These are phyloP conservation scores for Nakazawaea laoshanensis DNA, from an alignment of 805 yeast species.

Conservation along the genomic window DNA sequence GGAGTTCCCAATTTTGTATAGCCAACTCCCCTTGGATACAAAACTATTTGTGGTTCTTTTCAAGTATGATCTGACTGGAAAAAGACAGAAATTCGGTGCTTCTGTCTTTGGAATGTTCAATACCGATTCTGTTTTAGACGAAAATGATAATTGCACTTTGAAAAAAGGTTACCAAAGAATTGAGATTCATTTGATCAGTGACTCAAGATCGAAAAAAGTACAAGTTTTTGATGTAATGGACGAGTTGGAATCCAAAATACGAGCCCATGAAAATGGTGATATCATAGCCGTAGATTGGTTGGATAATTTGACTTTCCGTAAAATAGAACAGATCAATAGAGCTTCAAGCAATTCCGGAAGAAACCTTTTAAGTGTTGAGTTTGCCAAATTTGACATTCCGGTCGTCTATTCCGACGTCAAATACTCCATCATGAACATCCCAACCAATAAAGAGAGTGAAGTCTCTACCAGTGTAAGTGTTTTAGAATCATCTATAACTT, in stretches of 20 bases:
- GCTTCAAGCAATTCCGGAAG: constrained; percentile 2
- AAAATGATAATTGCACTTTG: constrained; percentile 36
- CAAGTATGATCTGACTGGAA: constrained; percentile 54
- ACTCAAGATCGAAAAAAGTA: neutral
- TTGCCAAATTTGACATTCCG: constrained; percentile 63
- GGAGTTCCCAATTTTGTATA: constrained; percentile 60
- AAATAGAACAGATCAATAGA: constrained; percentile 33
- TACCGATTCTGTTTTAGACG: constrained; percentile 16
- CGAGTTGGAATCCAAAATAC: constrained; percentile 42
- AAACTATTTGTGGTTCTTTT: constrained; percentile 53
- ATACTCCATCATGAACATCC: constrained; percentile 24
- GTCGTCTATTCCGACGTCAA: constrained; percentile 57
- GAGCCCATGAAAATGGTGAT: constrained; percentile 63
- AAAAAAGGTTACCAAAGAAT: constrained; percentile 66
- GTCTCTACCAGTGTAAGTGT: constrained; percentile 3
- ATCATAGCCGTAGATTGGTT: constrained; percentile 60
- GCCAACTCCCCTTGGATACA: constrained; percentile 61
- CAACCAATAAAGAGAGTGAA: constrained; percentile 14
- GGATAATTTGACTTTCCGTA: constrained; percentile 54
- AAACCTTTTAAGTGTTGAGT: constrained; percentile 28
- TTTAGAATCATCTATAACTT: constrained; percentile 12
- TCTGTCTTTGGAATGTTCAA: constrained; percentile 57
- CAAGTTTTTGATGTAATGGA: constrained; percentile 27
- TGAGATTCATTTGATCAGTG: constrained; percentile 26
- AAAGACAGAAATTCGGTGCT: constrained; percentile 45